Conservation (phyloP, 495 filamentous ascomycete species). For the Podospora tetraspora region DNA sequence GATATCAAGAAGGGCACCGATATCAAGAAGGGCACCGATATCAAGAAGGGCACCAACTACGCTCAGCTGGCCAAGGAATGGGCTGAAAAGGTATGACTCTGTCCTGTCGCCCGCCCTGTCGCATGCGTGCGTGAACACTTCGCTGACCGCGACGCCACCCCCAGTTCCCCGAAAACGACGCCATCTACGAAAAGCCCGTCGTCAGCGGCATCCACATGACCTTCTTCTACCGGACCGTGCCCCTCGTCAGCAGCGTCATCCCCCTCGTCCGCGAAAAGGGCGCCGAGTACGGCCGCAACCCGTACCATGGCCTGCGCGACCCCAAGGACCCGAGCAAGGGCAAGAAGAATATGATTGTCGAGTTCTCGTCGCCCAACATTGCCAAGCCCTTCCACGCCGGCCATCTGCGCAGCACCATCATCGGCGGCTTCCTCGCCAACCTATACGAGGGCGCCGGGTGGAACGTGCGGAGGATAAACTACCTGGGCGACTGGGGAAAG, state of each 20-base stretch:
- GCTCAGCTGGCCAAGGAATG: constrained; percentile 65
- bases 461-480: constrained; percentile 61
- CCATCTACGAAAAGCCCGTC: constrained; percentile 62
- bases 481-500: constrained; percentile 65
- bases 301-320: constrained; percentile 60
- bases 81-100: constrained; percentile 52
- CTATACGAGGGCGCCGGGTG: constrained; percentile 55
- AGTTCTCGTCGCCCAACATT: constrained; percentile 59
- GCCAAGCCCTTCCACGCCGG: constrained; percentile 66
- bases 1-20: too few relatives aligned
- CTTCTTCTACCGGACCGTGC: constrained; percentile 69
- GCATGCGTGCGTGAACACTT: too few relatives aligned
- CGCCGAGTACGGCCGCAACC: constrained; percentile 60
- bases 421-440: constrained; percentile 59
- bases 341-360: constrained; percentile 59
- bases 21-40: too few relatives aligned
- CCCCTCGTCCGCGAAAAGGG: constrained; percentile 58
- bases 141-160: not conserved
- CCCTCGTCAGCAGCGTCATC: constrained; percentile 57
- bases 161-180: constrained; percentile 69
- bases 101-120: not conserved
- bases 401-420: constrained; percentile 62
- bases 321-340: constrained; percentile 64
- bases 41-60: constrained; percentile 72
- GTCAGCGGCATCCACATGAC: constrained; percentile 62